phyloP scores from a whole-genome alignment of 768 basidiomycete genomes.

The Rhodotorula babjevae region DNA sequence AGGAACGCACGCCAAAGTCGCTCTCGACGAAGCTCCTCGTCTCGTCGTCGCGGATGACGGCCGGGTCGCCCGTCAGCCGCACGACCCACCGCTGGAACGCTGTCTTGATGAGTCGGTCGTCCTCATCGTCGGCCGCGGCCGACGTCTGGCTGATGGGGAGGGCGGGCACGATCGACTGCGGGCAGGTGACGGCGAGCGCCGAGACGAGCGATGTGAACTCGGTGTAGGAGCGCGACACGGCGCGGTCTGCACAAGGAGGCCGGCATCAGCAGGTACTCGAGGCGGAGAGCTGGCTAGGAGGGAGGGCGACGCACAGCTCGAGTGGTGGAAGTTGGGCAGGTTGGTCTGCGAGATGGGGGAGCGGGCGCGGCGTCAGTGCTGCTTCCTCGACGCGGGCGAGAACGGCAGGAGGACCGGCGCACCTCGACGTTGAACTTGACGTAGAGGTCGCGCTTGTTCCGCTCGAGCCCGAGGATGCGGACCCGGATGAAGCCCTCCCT shows the following conservation, averaged over 20 bases:
- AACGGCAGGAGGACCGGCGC: slow-evolving; percentile 37
- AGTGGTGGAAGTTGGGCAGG: slow-evolving; percentile 62
- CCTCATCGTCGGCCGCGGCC: slow-evolving; percentile 95
- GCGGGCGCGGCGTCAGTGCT: neutral
- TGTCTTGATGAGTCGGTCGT: slow-evolving; percentile 88
- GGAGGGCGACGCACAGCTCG: slow-evolving; percentile 16
- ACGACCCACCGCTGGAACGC: slow-evolving; percentile 94
- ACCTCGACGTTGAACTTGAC: slow-evolving; percentile 94
- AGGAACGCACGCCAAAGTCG: slow-evolving; percentile 70
- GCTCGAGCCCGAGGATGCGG: slow-evolving; percentile 81
- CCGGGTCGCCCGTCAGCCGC: slow-evolving; percentile 84
- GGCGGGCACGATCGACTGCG: slow-evolving; percentile 93
- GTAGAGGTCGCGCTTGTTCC: slow-evolving; percentile 90
- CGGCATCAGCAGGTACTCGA: neutral
- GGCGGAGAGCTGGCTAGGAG: neutral
- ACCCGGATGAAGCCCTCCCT: slow-evolving; percentile 77
- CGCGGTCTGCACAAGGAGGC: slow-evolving; percentile 59
- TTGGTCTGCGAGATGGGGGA: slow-evolving; percentile 63
- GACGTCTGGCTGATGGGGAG: slow-evolving; percentile 94
- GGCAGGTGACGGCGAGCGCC: slow-evolving; percentile 78
- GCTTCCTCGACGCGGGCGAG: neutral
- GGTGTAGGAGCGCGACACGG: slow-evolving; percentile 87
- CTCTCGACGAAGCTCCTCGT: slow-evolving; percentile 90
- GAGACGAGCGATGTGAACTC: slow-evolving; percentile 95
- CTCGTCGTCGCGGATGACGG: slow-evolving; percentile 84